These are phyloP conservation scores for Trypanosoma congolense DNA, from an alignment of 208 protist species.

Conservation along the genomic window DNA sequence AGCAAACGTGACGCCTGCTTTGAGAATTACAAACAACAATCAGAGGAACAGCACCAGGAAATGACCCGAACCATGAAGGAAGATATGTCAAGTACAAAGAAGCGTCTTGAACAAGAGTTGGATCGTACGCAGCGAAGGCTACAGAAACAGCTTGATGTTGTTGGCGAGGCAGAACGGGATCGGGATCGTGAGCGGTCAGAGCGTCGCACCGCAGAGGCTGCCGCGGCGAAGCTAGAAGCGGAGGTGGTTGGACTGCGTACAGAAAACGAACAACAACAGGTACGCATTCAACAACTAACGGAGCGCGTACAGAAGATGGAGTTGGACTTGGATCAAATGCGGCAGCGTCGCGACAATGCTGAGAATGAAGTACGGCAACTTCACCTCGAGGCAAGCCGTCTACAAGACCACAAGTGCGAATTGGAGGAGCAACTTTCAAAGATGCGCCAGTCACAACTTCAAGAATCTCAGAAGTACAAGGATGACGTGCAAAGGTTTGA, in stretches of 20 bases:
- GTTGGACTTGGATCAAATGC: constrained; percentile 29
- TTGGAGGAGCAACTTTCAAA: constrained; percentile 22
- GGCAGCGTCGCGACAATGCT: constrained; percentile 23
- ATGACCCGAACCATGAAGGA: constrained; percentile 40
- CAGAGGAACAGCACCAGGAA: constrained; percentile 29
- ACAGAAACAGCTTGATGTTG: background rate
- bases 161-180: constrained; percentile 24
- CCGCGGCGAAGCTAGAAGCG: constrained; percentile 22
- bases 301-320: constrained; percentile 27
- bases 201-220: constrained; percentile 21
- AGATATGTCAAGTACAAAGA: constrained; percentile 33
- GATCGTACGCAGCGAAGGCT: constrained; percentile 21
- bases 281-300: constrained; percentile 20
- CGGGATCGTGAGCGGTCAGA: constrained; percentile 37
- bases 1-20: background rate
- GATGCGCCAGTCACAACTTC: constrained; percentile 23
- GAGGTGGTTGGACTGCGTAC: constrained; percentile 22
- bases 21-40: constrained; percentile 21
- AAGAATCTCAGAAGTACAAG: constrained; percentile 31
- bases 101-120: constrained; percentile 36
- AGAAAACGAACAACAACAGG: constrained; percentile 26
- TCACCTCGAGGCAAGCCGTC: constrained; percentile 7
- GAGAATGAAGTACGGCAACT: constrained; percentile 18
- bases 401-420: constrained; percentile 26
- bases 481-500: constrained; percentile 41